Conservation (phyloP, 352 stramenopile genomes). For the Globisporangium emineosum region DNA sequence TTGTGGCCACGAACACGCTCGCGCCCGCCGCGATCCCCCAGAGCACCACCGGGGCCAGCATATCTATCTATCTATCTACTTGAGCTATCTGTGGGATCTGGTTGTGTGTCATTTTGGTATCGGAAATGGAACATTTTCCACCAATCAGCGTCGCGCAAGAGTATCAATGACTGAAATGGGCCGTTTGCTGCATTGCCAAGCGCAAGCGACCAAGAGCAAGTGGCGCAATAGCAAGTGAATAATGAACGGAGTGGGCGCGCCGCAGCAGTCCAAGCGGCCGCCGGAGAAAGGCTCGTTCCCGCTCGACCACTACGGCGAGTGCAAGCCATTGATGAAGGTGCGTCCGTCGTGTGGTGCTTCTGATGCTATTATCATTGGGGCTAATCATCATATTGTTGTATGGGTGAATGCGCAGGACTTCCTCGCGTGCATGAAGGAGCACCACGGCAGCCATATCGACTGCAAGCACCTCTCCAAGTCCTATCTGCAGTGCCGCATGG, state of each 20-base stretch:
- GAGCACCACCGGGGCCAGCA: constrained; percentile 56
- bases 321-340: constrained; percentile 85
- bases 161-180: background rate
- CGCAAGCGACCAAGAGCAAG: constrained; percentile 1
- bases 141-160: background rate
- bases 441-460: constrained; percentile 83
- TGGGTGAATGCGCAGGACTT: constrained; percentile 41
- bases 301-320: constrained; percentile 89
- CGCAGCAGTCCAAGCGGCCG: constrained; percentile 66
- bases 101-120: background rate
- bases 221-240: background rate
- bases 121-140: background rate
- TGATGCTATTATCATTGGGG: background rate
- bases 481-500: constrained; percentile 89
- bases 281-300: constrained; percentile 91
- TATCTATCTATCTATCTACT: constrained; percentile 7
- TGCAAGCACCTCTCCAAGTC: constrained; percentile 88
- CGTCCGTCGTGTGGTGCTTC: background rate
- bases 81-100: constrained; percentile 3
- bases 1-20: constrained; percentile 80
- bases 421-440: constrained; percentile 78
- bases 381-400: background rate
- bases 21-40: constrained; percentile 78
- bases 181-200: background rate
- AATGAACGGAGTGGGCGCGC: constrained; percentile 82